Base-by-base conservation (phyloP, 257 asterid genomes). In the Solanum etuberosum region DNA sequence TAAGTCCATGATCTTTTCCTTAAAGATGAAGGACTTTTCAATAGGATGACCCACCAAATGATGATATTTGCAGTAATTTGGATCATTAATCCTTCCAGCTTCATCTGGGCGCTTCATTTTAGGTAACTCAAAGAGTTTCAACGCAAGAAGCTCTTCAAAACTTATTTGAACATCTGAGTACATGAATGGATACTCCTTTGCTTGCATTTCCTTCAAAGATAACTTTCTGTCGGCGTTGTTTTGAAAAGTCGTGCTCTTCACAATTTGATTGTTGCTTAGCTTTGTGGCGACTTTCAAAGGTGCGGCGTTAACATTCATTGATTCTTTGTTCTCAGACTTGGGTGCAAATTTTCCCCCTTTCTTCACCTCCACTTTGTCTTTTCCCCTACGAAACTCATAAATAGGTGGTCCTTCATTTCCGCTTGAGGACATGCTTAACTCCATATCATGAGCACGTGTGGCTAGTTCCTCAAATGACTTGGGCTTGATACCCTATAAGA, bases 271-370 rank as follows among this genome's bases (percentile, higher is more conserved):
- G 3, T 61, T 23, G 3, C 31, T 23, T 61, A 61, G 15, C 29
- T 61, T 61, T 23, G 3, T 2, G 31, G 68, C 0, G 4, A 63
- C 8, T 25, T 63, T 63, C 4, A 63, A 5, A 2, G 8, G 18
- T 12, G 3, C 1, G 1, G 1, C 9, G 1, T 10, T 63, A 25
- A n/a, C 4, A 25, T n/a, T 63, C 2, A n/a, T 5, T 5, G 7
- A 63, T 12, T n/a, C 32, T 63, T 63, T 63, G 1, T n/a, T 63
- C 5, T 11, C 8, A 63, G 18, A 5, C 4, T 0, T 63, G 1
- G 71, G 8, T 11, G 8, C 2, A 11, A 63, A n/a, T 16, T 11
- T n/a, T 11, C 32, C 48, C 14, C 4, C n/a, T 11, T 42, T 42
- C 14, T 11, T 42, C 12, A 11, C 48, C 14, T 42, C 48, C 14